Conservation (phyloP, 345 rosid species). For the Eucalyptus sp. region DNA sequence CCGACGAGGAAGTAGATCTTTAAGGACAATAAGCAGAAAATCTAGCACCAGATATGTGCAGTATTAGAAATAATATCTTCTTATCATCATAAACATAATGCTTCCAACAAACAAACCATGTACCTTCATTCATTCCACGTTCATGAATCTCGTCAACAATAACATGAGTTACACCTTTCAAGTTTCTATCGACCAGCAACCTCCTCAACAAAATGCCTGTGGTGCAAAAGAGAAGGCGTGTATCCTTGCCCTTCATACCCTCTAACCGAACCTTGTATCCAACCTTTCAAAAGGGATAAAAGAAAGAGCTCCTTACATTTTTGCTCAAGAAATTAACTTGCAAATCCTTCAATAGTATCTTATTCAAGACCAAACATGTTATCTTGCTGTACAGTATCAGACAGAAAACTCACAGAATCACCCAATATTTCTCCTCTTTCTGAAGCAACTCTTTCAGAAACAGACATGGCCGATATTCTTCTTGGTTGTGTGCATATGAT, state of each 20-base stretch:
- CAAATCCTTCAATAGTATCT: neutral
- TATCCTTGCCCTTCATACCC: conserved; percentile 80
- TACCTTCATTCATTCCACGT: conserved; percentile 98
- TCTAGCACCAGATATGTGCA: conserved; percentile 30
- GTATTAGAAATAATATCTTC: conserved; percentile 1
- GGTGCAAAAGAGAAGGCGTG: conserved; percentile 88
- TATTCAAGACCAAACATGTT: neutral
- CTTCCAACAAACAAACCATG: neutral
- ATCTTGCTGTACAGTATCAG: neutral
- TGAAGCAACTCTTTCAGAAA: conserved; percentile 87
- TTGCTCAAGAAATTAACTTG: neutral
- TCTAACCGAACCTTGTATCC: conserved; percentile 94
- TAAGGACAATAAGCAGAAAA: conserved; percentile 87
- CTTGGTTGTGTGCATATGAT: conserved; percentile 96
- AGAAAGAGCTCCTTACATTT: neutral
- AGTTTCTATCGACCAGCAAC: conserved; percentile 71
- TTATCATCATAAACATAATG: neutral
- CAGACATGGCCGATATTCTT: conserved; percentile 86
- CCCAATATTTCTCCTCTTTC: conserved; percentile 97
- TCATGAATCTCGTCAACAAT: conserved; percentile 97
- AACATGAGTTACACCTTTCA: conserved; percentile 82
- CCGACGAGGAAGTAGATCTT: conserved; percentile 80
- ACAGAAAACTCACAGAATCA: conserved; percentile 67
- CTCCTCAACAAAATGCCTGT: conserved; percentile 93
- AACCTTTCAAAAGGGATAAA: conserved; percentile 32